A percentile compares a stretch with the other conserved stretches of the same genome.
These are phyloP conservation scores for Verticillium isaacii DNA, from an alignment of 2,329 filamentous ascomycete genomes.

Conservation along the genomic window DNA sequence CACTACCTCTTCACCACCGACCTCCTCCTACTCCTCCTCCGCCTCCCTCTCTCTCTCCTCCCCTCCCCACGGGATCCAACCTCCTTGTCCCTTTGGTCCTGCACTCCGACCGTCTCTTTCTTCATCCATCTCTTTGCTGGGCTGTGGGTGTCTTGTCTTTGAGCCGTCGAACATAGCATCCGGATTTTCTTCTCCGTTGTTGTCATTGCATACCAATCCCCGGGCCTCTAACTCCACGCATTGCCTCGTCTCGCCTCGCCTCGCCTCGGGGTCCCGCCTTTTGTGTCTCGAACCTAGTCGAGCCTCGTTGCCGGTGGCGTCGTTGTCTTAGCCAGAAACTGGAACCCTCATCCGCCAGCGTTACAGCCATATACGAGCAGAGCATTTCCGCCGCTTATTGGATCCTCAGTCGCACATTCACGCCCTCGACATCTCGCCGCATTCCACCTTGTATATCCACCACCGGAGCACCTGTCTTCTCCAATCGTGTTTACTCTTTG, in stretches of 20 bases:
- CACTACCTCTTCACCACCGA: background rate
- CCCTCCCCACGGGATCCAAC: background rate
- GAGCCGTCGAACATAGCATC: background rate
- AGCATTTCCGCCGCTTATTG: background rate
- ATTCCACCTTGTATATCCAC: background rate
- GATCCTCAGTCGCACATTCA: background rate
- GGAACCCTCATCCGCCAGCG: background rate
- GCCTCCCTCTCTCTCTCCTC: background rate
- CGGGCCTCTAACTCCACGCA: background rate
- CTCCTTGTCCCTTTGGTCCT: background rate
- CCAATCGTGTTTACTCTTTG: background rate
- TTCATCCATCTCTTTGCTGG: background rate
- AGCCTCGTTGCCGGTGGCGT: background rate
- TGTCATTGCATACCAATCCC: background rate
- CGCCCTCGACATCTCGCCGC: background rate
- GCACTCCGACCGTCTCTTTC: background rate
- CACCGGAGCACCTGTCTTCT: background rate
- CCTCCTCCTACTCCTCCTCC: background rate
- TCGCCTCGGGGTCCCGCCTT: background rate
- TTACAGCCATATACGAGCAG: background rate
- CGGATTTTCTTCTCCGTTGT: background rate
- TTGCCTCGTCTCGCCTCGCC: background rate
- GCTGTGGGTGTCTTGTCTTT: background rate
- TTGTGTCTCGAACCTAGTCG: background rate
- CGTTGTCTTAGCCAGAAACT: background rate